Percentiles rank a stretch among this genome's conserved stretches.
These are phyloP conservation scores for Apophysomyces trapeziformis DNA, from an alignment of 371 early-diverging fungal species.

Conservation along the genomic window DNA sequence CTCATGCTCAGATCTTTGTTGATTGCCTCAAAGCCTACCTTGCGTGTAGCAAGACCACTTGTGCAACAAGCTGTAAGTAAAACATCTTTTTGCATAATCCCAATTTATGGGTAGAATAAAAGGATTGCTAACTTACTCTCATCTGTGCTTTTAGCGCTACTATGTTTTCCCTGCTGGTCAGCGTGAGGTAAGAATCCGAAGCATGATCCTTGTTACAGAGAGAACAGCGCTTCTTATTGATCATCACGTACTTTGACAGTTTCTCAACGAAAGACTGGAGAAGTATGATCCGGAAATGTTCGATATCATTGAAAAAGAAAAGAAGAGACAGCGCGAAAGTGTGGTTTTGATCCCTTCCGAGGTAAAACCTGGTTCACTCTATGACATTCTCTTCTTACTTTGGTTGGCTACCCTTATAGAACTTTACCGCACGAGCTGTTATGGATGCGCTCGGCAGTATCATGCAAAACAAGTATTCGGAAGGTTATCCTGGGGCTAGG, in stretches of 20 bases:
- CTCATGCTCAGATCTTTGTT: conserved; percentile 46
- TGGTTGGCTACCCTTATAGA: conserved; percentile 58
- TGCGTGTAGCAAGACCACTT: conserved; percentile 34
- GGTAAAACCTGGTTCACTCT: conserved; percentile 44
- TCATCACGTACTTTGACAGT: conserved; percentile 25
- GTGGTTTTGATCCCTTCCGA: conserved; percentile 98
- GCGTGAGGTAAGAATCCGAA: conserved; percentile 48
- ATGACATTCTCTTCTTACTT: background rate
- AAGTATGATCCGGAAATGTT: conserved; percentile 92
- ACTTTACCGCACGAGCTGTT: conserved; percentile 97
- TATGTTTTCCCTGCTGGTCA: conserved; percentile 70
- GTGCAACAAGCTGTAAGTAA: conserved; percentile 29
- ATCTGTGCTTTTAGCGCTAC: conserved; percentile 42
- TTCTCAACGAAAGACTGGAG: conserved; percentile 71
- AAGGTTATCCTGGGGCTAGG: conserved; percentile 97
- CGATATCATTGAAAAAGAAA: conserved; percentile 95
- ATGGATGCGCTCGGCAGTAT: conserved; percentile 97
- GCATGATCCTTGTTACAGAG: background rate
- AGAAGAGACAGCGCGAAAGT: conserved; percentile 93
- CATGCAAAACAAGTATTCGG: conserved; percentile 99
- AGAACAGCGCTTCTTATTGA: too few relatives aligned
- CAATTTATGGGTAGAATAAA: background rate
- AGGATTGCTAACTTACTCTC: background rate
- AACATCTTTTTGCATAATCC: too few relatives aligned
- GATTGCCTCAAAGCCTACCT: conserved; percentile 23